A percentile compares a stretch with the other conserved stretches of the same genome.
Evolutionary conservation across 2,329 filamentous ascomycete genomes (phyloP).

Genomic region (Penicillium sp.): DNA sequence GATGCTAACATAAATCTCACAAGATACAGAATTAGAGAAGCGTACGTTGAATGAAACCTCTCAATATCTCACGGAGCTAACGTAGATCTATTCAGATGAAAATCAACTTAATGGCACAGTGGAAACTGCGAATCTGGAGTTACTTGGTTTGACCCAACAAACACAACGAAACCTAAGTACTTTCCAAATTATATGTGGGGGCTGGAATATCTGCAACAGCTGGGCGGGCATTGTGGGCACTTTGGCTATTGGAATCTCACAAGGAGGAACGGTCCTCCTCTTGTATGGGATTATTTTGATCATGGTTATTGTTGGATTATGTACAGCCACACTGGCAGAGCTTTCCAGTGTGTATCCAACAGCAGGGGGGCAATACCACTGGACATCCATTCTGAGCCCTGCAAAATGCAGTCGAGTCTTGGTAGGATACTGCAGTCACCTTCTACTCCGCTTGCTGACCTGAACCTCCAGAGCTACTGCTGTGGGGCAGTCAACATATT

Average conservation of each 20-base stretch:
- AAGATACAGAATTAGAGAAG: too few species aligned
- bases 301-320: neutral
- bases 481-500: constrained; percentile 26
- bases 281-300: constrained; percentile 30
- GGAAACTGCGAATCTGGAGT: constrained; percentile 1
- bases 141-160: neutral
- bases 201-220: constrained; percentile 5
- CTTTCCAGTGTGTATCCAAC: constrained; percentile 32
- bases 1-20: too few species aligned
- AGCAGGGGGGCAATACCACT: constrained; percentile 33
- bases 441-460: neutral
- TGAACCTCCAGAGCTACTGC: constrained; percentile 21
- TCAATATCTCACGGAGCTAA: neutral
- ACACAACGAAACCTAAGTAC: neutral
- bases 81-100: neutral
- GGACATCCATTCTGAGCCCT: constrained; percentile 29
- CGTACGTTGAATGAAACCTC: too few species aligned
- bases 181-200: constrained; percentile 5
- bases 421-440: neutral
- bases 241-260: constrained; percentile 20
- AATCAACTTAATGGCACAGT: neutral
- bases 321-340: constrained; percentile 25
- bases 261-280: constrained; percentile 24
- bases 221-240: constrained; percentile 12
- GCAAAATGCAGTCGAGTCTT: constrained; percentile 24